phyloP scores from a whole-genome alignment of 805 yeast species.

The Yarrowia divulgata region DNA sequence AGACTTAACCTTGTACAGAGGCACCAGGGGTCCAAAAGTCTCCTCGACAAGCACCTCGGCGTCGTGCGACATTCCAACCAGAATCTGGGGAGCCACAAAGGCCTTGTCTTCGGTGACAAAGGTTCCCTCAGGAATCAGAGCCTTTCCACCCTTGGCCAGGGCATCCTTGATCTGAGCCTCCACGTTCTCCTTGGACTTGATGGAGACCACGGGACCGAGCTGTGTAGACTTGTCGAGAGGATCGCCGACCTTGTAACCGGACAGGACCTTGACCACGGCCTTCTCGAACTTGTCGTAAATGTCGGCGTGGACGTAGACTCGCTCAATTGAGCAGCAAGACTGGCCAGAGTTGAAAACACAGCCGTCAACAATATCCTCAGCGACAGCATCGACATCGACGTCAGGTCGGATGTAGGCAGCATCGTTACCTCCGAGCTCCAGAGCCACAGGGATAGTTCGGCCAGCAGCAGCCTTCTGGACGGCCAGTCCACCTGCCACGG shows the following conservation, averaged over 20 bases:
- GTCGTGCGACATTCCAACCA: constrained; percentile 73
- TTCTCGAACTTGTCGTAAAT: constrained; percentile 71
- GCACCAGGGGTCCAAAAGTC: constrained; percentile 88
- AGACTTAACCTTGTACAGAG: constrained; percentile 73
- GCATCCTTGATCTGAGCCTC: constrained; percentile 58
- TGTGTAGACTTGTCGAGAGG: constrained; percentile 74
- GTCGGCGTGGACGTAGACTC: constrained; percentile 79
- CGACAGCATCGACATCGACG: constrained; percentile 68
- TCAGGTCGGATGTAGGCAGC: constrained; percentile 84
- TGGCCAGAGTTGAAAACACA: constrained; percentile 91
- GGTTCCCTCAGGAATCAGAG: constrained; percentile 58
- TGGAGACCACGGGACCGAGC: constrained; percentile 71
- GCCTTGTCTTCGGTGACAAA: constrained; percentile 67
- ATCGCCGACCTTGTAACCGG: constrained; percentile 70
- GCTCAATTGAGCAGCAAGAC: constrained; percentile 91
- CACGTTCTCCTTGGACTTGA: constrained; percentile 57
- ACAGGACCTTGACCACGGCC: constrained; percentile 61
- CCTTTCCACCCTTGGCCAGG: constrained; percentile 61
- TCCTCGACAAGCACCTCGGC: constrained; percentile 73
- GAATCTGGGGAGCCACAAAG: constrained; percentile 79
- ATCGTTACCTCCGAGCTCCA: constrained; percentile 91
- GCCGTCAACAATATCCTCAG: constrained; percentile 73
- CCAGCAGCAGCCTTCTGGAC: constrained; percentile 77
- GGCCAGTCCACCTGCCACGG: constrained; percentile 77
- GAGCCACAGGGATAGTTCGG: constrained; percentile 77